phyloP scores from a whole-genome alignment of 495 filamentous ascomycete species.

The Neurospora sp. region DNA sequence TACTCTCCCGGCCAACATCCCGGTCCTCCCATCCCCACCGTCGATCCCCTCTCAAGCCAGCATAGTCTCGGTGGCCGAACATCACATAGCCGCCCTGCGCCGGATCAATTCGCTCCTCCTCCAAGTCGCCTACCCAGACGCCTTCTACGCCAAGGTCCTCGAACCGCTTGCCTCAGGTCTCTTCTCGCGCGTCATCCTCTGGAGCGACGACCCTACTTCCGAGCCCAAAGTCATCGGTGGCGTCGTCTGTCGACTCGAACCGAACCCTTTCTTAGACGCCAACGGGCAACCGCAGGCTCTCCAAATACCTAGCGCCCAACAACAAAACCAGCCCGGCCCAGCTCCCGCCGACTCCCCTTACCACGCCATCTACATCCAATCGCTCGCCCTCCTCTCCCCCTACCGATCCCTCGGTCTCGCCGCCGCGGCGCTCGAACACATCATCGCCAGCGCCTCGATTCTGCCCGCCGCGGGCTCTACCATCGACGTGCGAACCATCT shows the following conservation, averaged over 20 bases:
- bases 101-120: conserved; percentile 77
- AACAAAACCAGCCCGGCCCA: not conserved
- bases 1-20: conserved; percentile 25
- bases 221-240: conserved; percentile 63
- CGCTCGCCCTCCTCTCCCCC: conserved; percentile 70
- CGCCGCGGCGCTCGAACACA: conserved; percentile 52
- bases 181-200: conserved; percentile 68
- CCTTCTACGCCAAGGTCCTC: conserved; percentile 73
- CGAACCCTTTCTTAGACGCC: conserved; percentile 15
- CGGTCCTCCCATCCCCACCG: conserved; percentile 17
- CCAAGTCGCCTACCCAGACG: conserved; percentile 76
- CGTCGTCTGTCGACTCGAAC: conserved; percentile 73
- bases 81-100: conserved; percentile 62
- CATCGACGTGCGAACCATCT: conserved; percentile 45
- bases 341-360: conserved; percentile 13
- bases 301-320: not conserved
- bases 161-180: conserved; percentile 54
- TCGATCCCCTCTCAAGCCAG: conserved; percentile 39
- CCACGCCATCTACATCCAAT: conserved; percentile 74
- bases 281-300: conserved; percentile 3
- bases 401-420: conserved; percentile 76
- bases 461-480: conserved; percentile 24
- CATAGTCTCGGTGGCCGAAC: conserved; percentile 47
- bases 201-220: conserved; percentile 25
- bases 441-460: conserved; percentile 36